Base-by-base conservation (phyloP, 2,329 filamentous ascomycete species). In the Ramichloridium luteum region DNA sequence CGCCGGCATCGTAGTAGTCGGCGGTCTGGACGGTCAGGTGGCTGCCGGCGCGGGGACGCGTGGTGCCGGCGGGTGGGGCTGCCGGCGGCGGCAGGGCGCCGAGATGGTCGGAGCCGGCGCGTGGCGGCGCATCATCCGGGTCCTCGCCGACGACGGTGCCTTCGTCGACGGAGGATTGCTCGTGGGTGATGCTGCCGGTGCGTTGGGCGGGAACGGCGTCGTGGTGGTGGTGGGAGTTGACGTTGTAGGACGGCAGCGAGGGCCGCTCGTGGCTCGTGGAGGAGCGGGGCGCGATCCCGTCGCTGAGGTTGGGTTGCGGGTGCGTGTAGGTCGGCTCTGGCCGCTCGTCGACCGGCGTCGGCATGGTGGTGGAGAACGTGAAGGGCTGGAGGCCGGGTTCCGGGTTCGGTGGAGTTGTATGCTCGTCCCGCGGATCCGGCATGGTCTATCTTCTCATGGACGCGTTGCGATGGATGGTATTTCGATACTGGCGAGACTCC, bases 11-110 rank as follows among this genome's bases (percentile, higher is more conserved):
- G 32, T 41, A 48, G 18, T 61, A 34, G 6, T 37, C 37, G 32
- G 57, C 60, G 3, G 64, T 67, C 12, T 66, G 55, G 13, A 69
- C 59, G 6, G 60, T 62, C 25, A 72, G 53, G 36, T 65, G 62
- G 26, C 60, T 64, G 12, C 30, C 39, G 18, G 41, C 41, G 31
- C 47, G 40, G 12, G 41, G 38, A 20, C 48, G 37, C 11, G 15
- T 30, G 8, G 25, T 38, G n/a, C n/a, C n/a, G n/a, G n/a, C n/a
- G n/a, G n/a, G n/a, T n/a, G n/a, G n/a, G n/a, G n/a, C n/a, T n/a
- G n/a, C n/a, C 8, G 30, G 18, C 9, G 43, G 34, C 10, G 28
- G 37, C 3, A 34, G 16, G 25, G 37, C 34, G 16, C 37, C 30
- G 13, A 23, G 30, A 23, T 36, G 13, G n/a, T 39, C 26, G 16